A percentile compares a stretch with the other conserved stretches of the same genome.
Conservation (phyloP, 2,329 filamentous ascomycete species). For the Rutstroemia sp. region DNA sequence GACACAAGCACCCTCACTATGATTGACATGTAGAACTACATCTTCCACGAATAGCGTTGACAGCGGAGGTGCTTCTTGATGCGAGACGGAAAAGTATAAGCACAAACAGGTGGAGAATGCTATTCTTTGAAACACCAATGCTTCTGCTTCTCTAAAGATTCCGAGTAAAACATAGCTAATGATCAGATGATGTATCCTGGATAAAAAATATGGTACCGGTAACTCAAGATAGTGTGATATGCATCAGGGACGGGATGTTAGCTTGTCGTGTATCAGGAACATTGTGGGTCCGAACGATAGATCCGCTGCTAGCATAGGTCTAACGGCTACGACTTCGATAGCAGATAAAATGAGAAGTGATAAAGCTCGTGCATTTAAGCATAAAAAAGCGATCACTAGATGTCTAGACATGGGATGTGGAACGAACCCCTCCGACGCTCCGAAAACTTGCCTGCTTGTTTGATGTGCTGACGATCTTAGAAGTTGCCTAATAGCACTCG, state of each 20-base stretch:
- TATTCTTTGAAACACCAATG: not conserved
- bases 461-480: not conserved
- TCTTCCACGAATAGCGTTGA: too few species aligned
- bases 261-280: not conserved
- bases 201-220: not conserved
- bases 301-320: not conserved
- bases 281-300: not conserved
- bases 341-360: not conserved
- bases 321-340: not conserved
- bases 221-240: slow-evolving; percentile 4
- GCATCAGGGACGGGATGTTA: not conserved
- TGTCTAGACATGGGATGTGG: not conserved
- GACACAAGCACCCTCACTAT: too few species aligned
- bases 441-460: not conserved
- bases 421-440: not conserved
- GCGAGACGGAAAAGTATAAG: not conserved
- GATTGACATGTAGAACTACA: too few species aligned
- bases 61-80: too few species aligned
- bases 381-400: not conserved
- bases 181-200: slow-evolving; percentile 4
- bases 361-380: not conserved
- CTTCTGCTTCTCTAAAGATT: not conserved
- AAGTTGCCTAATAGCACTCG: too few species aligned
- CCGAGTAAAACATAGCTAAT: not conserved
- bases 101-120: not conserved